Evolutionary conservation across 306 rosid genomes (phyloP).

Genomic region (Quercus gilva): DNA sequence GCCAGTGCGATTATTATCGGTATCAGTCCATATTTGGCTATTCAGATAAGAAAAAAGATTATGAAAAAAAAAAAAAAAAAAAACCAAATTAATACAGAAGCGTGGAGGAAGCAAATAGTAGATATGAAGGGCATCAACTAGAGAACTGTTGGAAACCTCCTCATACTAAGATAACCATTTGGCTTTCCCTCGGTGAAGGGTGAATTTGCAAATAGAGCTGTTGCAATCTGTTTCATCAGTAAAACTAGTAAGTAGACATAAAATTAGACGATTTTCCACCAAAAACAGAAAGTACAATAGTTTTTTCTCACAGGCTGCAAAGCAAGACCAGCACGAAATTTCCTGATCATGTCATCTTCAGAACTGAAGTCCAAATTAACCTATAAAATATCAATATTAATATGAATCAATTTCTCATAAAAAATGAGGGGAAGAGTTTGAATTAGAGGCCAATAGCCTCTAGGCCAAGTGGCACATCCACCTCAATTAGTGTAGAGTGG

Average conservation of each 20-base stretch:
- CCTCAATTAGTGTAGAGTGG: no score
- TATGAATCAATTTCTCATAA: constrained; percentile 16
- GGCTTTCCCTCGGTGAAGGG: constrained; percentile 96
- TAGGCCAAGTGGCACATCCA: no score
- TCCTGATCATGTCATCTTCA: constrained; percentile 92
- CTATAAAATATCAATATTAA: constrained; percentile 37
- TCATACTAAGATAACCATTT: constrained; percentile 91
- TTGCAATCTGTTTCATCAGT: constrained; percentile 78
- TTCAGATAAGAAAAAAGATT: constrained; percentile 14
- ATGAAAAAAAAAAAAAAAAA: neutral
- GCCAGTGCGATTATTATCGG: constrained; percentile 83
- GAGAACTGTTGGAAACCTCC: constrained; percentile 55
- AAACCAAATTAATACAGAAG: constrained; percentile 18
- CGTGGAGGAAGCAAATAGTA: constrained; percentile 9
- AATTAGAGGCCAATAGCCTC: neutral
- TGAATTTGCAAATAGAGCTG: constrained; percentile 96
- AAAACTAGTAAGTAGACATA: constrained; percentile 28
- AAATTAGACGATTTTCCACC: constrained; percentile 14
- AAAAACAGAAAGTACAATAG: constrained; percentile 7
- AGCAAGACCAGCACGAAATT: constrained; percentile 92
- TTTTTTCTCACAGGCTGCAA: constrained; percentile 91
- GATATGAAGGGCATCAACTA: constrained; percentile 12
- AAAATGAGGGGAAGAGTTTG: constrained; percentile 4
- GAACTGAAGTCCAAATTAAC: constrained; percentile 96
- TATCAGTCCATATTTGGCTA: constrained; percentile 97